Evolutionary conservation across 192 early-diverging fungal genomes (phyloP).

Genomic region (Linnemannia zychae): DNA sequence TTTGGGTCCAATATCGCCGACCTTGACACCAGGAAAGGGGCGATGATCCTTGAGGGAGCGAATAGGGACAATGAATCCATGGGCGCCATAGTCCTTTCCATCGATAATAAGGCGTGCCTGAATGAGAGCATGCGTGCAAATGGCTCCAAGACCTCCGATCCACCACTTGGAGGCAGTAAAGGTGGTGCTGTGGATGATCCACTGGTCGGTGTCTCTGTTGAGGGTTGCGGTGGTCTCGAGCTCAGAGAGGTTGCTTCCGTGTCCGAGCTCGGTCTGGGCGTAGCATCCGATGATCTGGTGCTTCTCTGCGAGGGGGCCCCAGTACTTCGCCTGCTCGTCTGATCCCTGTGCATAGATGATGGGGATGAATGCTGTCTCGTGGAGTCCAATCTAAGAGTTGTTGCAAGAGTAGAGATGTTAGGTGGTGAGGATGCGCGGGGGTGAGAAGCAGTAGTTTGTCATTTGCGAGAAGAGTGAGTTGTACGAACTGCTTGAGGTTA

Average conservation of each 20-base stretch:
- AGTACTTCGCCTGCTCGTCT: constrained; percentile 78
- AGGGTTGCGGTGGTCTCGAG: constrained; percentile 86
- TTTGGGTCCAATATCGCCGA: constrained; percentile 89
- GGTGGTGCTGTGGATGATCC: constrained; percentile 80
- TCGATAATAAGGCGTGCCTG: constrained; percentile 82
- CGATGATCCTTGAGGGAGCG: constrained; percentile 76
- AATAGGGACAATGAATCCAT: constrained; percentile 84
- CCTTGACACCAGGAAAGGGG: constrained; percentile 78
- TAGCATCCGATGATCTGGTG: constrained; percentile 88
- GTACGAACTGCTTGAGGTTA: background rate
- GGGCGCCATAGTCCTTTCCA: constrained; percentile 78
- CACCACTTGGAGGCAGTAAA: constrained; percentile 79
- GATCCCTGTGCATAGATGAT: constrained; percentile 79
- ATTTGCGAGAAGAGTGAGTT: background rate
- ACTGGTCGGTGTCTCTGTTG: constrained; percentile 80
- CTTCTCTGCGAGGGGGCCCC: constrained; percentile 73
- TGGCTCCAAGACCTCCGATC: constrained; percentile 82
- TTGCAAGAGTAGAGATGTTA: background rate
- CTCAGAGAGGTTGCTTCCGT: constrained; percentile 74
- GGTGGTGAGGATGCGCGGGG: background rate
- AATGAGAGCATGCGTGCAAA: constrained; percentile 81
- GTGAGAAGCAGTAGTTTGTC: background rate
- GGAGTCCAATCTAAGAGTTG: constrained; percentile 18
- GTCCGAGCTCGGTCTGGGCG: constrained; percentile 86
- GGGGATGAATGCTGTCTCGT: constrained; percentile 78